Percentiles rank a stretch among this genome's conserved stretches.
These are phyloP conservation scores for Trichosporon sp. DNA, from an alignment of 1,284 basidiomycete species.

Conservation along the genomic window DNA sequence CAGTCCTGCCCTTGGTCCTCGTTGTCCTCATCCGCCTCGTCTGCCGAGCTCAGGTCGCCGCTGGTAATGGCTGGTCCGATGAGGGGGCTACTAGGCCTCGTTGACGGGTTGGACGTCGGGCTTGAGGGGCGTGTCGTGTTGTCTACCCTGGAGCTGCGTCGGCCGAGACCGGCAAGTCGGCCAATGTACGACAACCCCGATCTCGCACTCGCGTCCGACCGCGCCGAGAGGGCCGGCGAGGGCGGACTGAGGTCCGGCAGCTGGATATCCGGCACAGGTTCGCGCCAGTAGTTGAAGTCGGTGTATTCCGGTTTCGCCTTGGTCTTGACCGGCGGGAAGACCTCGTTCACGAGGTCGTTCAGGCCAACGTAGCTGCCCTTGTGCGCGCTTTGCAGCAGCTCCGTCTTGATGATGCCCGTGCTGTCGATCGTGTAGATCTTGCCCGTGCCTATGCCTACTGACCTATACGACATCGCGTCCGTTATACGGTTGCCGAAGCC, in stretches of 20 bases:
- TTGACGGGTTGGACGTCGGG: conserved; percentile 36
- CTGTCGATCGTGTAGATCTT: conserved; percentile 98
- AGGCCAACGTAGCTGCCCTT: conserved; percentile 63
- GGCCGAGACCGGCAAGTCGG: conserved; percentile 68
- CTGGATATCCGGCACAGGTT: conserved; percentile 67
- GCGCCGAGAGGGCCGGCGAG: conserved; percentile 84
- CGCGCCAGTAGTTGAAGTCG: conserved; percentile 96
- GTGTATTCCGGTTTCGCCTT: conserved; percentile 86
- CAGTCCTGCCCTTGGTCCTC: too few relatives aligned
- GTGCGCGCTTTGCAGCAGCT: conserved; percentile 89
- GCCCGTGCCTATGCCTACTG: conserved; percentile 88
- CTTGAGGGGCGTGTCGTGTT: conserved; percentile 12
- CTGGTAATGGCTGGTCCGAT: conserved; percentile 37
- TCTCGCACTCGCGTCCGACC: conserved; percentile 74
- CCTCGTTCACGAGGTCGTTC: conserved; percentile 98
- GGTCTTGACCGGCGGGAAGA: conserved; percentile 93
- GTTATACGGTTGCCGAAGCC: conserved; percentile 99
- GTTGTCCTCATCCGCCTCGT: conserved; percentile 55
- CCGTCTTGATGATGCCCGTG: conserved; percentile 93
- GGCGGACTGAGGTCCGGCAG: conserved; percentile 86
- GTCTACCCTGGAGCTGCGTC: conserved; percentile 39
- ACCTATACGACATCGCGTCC: conserved; percentile 92
- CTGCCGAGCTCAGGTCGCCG: conserved; percentile 30
- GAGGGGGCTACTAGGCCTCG: conserved; percentile 49
- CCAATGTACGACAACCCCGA: conserved; percentile 61